These are phyloP conservation scores for Uncinocarpus reesii DNA, from an alignment of 2,329 filamentous ascomycete genomes.

Conservation along the genomic window DNA sequence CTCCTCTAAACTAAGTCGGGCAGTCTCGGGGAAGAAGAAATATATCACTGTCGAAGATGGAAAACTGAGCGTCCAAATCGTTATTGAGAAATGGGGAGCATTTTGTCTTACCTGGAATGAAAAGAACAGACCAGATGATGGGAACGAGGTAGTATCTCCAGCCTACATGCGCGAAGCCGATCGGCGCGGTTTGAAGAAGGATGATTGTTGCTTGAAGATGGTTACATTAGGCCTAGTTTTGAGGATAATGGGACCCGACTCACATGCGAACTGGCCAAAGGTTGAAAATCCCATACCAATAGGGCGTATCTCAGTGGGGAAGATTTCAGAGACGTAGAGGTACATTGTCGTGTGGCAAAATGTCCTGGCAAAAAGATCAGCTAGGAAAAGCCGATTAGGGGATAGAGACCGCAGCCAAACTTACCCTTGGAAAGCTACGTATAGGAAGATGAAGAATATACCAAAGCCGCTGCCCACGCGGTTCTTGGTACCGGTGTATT, in stretches of 20 bases:
- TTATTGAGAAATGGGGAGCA: neutral
- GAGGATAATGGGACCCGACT: constrained; percentile 16
- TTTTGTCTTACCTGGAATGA: constrained; percentile 29
- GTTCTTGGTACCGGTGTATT: constrained; percentile 33
- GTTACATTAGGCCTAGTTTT: constrained; percentile 7
- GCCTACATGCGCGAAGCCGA: constrained; percentile 36
- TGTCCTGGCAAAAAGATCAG: constrained; percentile 25
- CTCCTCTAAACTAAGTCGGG: constrained; percentile 38
- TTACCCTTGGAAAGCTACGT: constrained; percentile 42
- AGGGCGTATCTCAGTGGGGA: constrained; percentile 42
- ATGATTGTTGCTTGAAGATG: constrained; percentile 36
- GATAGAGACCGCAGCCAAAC: constrained; percentile 9
- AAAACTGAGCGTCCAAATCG: no score
- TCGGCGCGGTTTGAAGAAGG: constrained; percentile 39
- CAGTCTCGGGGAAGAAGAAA: constrained; percentile 38
- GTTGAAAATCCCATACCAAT: constrained; percentile 45
- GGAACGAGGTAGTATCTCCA: constrained; percentile 45
- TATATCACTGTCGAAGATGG: constrained; percentile 29
- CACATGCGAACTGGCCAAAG: constrained; percentile 41
- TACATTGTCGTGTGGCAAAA: constrained; percentile 42
- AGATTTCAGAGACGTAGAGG: constrained; percentile 39
- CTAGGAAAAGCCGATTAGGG: neutral
- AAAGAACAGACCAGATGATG: constrained; percentile 36
- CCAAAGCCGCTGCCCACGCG: constrained; percentile 33
- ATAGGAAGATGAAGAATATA: constrained; percentile 37